Evolutionary conservation across 129 eudicot genomes (phyloP).

Genomic region (Glebionis coronaria): DNA sequence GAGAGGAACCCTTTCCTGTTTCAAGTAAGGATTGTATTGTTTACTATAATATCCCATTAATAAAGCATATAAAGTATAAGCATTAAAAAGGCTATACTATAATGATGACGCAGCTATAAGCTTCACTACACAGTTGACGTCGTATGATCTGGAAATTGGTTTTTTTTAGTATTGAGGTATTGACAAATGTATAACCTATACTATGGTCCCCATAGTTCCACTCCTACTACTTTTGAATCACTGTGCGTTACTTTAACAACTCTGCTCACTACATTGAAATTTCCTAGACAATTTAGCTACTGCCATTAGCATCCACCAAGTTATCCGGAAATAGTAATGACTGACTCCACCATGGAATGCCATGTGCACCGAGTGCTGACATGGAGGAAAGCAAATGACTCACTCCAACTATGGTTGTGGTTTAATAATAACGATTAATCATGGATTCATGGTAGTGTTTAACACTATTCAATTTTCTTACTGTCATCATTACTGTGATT

Average conservation of each 20-base stretch:
- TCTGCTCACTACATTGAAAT: background rate
- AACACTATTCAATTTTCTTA: no score
- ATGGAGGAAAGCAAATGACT: background rate
- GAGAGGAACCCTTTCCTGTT: conserved; percentile 89
- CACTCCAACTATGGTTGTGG: background rate
- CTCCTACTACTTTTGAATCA: background rate
- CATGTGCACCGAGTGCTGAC: background rate
- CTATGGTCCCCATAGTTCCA: background rate
- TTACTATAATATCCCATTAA: background rate
- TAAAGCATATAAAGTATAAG: background rate
- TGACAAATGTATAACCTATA: background rate
- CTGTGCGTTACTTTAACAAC: background rate
- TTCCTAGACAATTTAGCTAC: background rate
- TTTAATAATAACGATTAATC: background rate
- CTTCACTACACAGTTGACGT: background rate
- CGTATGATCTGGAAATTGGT: background rate
- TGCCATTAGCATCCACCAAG: background rate
- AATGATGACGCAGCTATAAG: background rate
- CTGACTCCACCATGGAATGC: background rate
- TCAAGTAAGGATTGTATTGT: background rate
- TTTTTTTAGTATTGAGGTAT: background rate
- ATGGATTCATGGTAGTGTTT: background rate
- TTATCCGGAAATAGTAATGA: conserved; percentile 4
- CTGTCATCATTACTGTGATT: no score
- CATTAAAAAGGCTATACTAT: background rate